Conservation (phyloP, 352 stramenopile genomes). For the Globisporangium barbulae region DNA sequence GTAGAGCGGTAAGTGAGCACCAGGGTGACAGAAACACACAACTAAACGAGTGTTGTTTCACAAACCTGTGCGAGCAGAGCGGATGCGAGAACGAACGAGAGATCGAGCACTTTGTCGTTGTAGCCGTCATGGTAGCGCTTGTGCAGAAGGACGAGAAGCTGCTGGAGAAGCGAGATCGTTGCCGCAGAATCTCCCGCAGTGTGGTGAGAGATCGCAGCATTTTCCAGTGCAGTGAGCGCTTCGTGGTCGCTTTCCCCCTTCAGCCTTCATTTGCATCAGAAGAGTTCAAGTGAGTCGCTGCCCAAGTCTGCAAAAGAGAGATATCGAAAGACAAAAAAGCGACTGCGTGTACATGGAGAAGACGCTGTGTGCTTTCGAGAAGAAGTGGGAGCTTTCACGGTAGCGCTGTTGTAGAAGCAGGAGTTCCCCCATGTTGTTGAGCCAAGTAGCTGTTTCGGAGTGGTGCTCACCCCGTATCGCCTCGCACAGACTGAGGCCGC, state of each 20-base stretch:
- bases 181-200: conserved; percentile 6
- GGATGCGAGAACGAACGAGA: conserved; percentile 31
- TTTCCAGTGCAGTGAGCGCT: conserved; percentile 38
- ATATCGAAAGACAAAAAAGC: background rate
- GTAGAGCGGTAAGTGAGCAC: background rate
- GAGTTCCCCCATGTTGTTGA: conserved; percentile 41
- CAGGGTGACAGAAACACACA: no score
- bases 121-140: conserved; percentile 41
- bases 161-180: conserved; percentile 30
- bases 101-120: conserved; percentile 46
- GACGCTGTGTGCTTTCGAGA: conserved; percentile 28
- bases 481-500: conserved; percentile 41
- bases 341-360: conserved; percentile 23
- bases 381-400: conserved; percentile 36
- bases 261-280: conserved; percentile 16
- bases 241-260: conserved; percentile 34
- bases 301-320: background rate
- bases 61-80: conserved; percentile 42
- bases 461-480: conserved; percentile 29
- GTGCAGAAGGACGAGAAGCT: conserved; percentile 25
- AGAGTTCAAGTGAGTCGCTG: background rate
- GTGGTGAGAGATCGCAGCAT: conserved; percentile 36
- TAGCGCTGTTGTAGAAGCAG: conserved; percentile 22
- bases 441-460: conserved; percentile 38
- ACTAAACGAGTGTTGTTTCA: no score